Base-by-base conservation (phyloP, 2,329 filamentous ascomycete species). In the Elsinoe arachidis region DNA sequence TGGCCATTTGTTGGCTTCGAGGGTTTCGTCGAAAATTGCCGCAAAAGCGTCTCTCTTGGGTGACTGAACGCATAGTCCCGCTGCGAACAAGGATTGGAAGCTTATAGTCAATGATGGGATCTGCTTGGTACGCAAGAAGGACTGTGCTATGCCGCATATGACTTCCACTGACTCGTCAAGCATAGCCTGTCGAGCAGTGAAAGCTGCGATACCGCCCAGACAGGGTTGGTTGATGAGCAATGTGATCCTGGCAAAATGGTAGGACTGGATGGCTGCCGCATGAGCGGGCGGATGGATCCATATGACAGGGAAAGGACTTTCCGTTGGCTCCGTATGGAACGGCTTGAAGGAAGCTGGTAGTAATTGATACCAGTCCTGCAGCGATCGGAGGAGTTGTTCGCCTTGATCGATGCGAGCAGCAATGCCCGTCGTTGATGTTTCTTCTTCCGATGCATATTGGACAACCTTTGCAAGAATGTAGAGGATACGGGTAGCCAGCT, bases 391-490 rank as follows among this genome's bases (percentile, higher is more conserved):
- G 0, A 81, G 65, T 9, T 72, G 72, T 58, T 74, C 73, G 1
- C 66, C 67, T 17, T 61, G 59, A n/a, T 61, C 14, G 12, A 80
- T 75, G 17, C 78, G 72, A 34, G 63, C 63, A n/a, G 66, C 61
- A 17, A 75, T 67, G 56, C 15, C 30, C 14, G 49, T 70, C 70
- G 34, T 71, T 63, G 49, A 77, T 72, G 73, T 72, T 10, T 70
- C 67, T 59, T 75, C 72, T 34, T 67, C 70, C 57, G 76, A 75
- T 58, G 80, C 76, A n/a, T 80, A 84, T 60, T 83, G 81, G 2
- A 84, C 76, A 2, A 77, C 77, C 62, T 80, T 76, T 1, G 79
- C 77, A 3, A 83, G 72, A 1, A 84, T 73, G 61, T 80, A 84
- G 0, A 80, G 70, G 0, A 79, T 74, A 1, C 78, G 72, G 4